These are phyloP conservation scores for Naganishia vaughanmartiniae DNA, from an alignment of 768 basidiomycete genomes.

Conservation along the genomic window DNA sequence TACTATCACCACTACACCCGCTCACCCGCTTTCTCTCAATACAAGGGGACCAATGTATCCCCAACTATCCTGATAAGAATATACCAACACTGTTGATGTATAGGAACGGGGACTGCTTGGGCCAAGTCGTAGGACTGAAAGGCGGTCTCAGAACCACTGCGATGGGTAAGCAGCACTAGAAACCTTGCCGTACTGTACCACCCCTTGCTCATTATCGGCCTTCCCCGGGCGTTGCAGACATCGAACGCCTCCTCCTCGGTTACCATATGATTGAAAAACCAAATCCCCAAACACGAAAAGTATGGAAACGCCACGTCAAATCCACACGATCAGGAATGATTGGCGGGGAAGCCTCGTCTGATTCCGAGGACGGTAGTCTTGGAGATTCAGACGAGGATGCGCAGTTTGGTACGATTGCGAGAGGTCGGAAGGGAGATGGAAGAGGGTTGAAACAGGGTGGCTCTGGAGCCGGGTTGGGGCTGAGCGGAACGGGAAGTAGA, in stretches of 20 bases:
- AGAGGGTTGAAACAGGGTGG: constrained; percentile 38
- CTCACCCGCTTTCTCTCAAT: constrained; percentile 95
- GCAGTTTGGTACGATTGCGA: constrained; percentile 59
- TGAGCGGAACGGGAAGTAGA: constrained; percentile 50
- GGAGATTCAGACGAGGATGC: constrained; percentile 55
- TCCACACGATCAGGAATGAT: constrained; percentile 13
- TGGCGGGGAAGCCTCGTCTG: constrained; percentile 43
- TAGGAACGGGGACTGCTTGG: constrained; percentile 81
- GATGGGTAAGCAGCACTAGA: constrained; percentile 61
- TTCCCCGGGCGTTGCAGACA: constrained; percentile 33
- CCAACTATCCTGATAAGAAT: constrained; percentile 87
- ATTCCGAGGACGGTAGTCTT: constrained; percentile 45
- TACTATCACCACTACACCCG: constrained; percentile 76
- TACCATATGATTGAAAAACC: constrained; percentile 62
- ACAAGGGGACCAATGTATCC: constrained; percentile 89
- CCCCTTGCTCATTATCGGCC: no score
- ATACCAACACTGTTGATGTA: constrained; percentile 91
- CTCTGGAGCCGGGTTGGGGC: constrained; percentile 50
- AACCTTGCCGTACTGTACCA: no score
- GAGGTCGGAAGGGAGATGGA: constrained; percentile 43
- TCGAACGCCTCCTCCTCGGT: constrained; percentile 55
- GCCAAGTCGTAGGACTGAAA: constrained; percentile 66
- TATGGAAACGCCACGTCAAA: constrained; percentile 37
- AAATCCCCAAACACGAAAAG: constrained; percentile 56
- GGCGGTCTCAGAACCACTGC: constrained; percentile 62